phyloP scores from a whole-genome alignment of 768 basidiomycete species.

The Lactarius hengduanensis region DNA sequence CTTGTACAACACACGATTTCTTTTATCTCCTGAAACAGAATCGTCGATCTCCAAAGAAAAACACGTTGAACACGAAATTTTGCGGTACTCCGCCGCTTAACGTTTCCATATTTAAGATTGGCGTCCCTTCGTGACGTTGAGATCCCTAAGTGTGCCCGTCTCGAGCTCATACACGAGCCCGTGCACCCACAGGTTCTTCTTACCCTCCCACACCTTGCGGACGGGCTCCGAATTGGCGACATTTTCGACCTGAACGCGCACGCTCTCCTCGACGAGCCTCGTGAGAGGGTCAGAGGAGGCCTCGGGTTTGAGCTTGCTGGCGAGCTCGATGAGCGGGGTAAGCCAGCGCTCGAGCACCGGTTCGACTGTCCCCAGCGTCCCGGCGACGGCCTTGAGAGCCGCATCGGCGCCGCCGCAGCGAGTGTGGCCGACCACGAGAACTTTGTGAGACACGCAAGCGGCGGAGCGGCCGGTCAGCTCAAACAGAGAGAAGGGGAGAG shows the following conservation, averaged over 20 bases:
- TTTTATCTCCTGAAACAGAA: background rate
- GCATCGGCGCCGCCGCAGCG: conserved; percentile 76
- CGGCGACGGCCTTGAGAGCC: conserved; percentile 46
- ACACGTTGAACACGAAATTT: no score
- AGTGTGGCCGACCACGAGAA: conserved; percentile 81
- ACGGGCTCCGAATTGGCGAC: conserved; percentile 31
- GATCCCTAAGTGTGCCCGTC: conserved; percentile 34
- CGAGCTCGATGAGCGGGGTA: conserved; percentile 58
- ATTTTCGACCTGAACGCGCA: conserved; percentile 34
- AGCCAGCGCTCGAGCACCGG: conserved; percentile 70
- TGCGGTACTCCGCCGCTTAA: background rate
- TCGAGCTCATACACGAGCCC: conserved; percentile 44
- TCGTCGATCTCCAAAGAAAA: background rate
- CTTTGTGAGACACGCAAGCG: conserved; percentile 37
- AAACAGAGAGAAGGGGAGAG: background rate
- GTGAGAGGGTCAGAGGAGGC: conserved; percentile 12
- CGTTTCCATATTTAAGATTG: background rate
- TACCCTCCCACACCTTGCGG: conserved; percentile 33
- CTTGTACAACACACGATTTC: background rate
- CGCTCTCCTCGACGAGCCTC: conserved; percentile 28
- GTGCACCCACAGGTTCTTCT: conserved; percentile 55
- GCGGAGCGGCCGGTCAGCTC: background rate
- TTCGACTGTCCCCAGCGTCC: conserved; percentile 27
- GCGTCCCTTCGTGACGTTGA: conserved; percentile 25
- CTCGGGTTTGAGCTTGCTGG: conserved; percentile 46